Base-by-base conservation (phyloP, 2,329 filamentous ascomycete species). In the Diaporthe capsici region DNA sequence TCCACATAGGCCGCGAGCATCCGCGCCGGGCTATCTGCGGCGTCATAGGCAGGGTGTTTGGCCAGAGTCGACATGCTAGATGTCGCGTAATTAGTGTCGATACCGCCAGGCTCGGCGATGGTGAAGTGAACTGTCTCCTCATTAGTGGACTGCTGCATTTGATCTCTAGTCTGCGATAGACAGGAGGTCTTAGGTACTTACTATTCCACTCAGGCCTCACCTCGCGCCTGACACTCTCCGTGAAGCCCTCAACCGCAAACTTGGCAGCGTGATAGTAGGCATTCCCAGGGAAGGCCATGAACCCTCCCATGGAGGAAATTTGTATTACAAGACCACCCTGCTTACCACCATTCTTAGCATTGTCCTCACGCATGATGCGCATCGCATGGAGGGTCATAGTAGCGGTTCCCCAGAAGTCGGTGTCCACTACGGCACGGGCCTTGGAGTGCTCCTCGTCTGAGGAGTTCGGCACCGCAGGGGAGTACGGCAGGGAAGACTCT, bases 311-410 rank as follows among this genome's bases (percentile, higher is more conserved):
- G 4, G 88, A 90, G 7, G 87, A 89, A 53, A 92, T 81, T 76
- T 92, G 88, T 51, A 90, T 82, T 17, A 92, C 87, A 8, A 89
- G 81, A 10, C 90, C 90, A 4, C 90, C 89, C 61, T 79, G 78
- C 44, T 77, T 78, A 57, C 70, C 86, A 1, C 65, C 76, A 44
- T 34, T 72, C 25, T 5, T 65, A 15, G 79, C 71, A 61, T 82
- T 82, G 55, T 78, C 76, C 34, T 81, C 80, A 6, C 82, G 80
- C 78, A 84, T 80, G 22, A 82, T 75, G 60, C 78, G 77, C 31
- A 84, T 55, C n/a, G 82, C 81, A 12, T 80, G 78, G 13, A 78
- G 76, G 0, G 78, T 80, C 17, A 83, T 65, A 20, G 78, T 75
- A 4, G 77, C 77, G 8, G 80, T 77, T 47, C 82, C 82, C 78